Evolutionary conservation across 2,329 filamentous ascomycete genomes (phyloP), one percentile per base, ranked within the genome.

Genomic region (Ophiocordyceps camponoti-saundersi): DNA sequence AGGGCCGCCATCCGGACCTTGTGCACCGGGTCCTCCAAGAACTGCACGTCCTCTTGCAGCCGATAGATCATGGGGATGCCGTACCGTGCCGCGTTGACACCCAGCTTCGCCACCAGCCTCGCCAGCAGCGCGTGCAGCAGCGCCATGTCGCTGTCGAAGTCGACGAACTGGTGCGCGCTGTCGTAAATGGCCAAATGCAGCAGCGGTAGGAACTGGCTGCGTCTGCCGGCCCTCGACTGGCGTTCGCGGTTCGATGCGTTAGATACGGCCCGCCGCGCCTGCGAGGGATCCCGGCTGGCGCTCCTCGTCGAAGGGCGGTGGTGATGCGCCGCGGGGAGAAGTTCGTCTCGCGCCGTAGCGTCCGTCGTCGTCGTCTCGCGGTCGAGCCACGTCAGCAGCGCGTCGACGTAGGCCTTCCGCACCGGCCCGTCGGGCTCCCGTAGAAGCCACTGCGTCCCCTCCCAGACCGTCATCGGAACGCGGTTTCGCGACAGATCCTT

Each of bases 401-500:
- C 85, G 61, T 94, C 86, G 7, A 81, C 77, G 55, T 96, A 98
- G 0, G 88, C 85, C 59, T 82, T 82, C 47, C 89, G 79, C 32
- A 96, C 88, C 30, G 78, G 72, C 30, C 78, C 78, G 55, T 89
- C 82, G 1, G 78, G 72, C 56, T 95, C 90, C 36, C 84, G 80
- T 20, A 96, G 67, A 42, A 96, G 75, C 85, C 87, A 95, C 51
- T 95, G 87, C 0, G 89, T 95, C n/a, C 86, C 87, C 62, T 96
- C 89, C 92, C 92, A 98, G 0, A 89, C 83, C 47, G 84, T 76
- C 10, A 94, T 72, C 0, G 85, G 80, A 1, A 93, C 85, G 40
- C 72, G 77, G 59, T 82, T 85, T 51, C 88, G 76, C 6, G 79
- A 77, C 46, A 92, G 74, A 29, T 76, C 76, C 46, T 70, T 72